Base-by-base conservation (phyloP, 495 filamentous ascomycete species). In the Podospora didyma region DNA sequence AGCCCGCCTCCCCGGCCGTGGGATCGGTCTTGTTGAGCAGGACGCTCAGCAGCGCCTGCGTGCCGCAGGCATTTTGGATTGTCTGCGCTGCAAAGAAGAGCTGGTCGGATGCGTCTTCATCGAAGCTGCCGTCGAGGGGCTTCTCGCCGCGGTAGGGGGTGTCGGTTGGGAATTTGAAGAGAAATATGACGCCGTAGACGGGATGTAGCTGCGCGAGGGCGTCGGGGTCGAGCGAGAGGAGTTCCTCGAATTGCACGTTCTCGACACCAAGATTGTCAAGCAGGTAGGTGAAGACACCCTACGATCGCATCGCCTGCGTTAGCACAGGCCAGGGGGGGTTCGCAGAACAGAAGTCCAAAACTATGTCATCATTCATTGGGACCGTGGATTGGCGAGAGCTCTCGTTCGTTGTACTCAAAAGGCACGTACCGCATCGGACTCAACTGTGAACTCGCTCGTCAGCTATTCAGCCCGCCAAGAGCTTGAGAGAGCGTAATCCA, bases 31-130 rank as follows among this genome's bases (percentile, higher is more conserved):
- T 86, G 75, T 99, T 99, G 53, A 99, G 79, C 22, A 99, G 81
- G 57, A 97, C 87, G 46, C 88, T 92, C 31, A 99, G 84, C 56
- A 99, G 84, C 22, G 94, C 94, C 75, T 97, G 94, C 16, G 94
- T 99, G 55, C 92, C 94, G 77, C 94, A 99, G 23, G 94, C 94
- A 77, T 99, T 99, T 76, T 97, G 94, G 73, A 99, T 99, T 1
- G 93, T 97, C 75, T 99, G 94, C 12, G 87, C 86, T 2, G 94
- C 94, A 77, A 99, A 99, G 80, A 96, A 99, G 63, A 97, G 75
- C 52, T 78, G 76, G 60, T 90, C 84, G 3, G 86, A 74, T 1
- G 91, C 89, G 11, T 76, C 79, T 56, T 77, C 74, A 75, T 96
- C 93, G 73, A 89, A 96, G 45, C 71, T 78, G 49, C 94, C 92